Conservation (phyloP, 192 early-diverging fungal genomes). For the Kickxella alabastrina region DNA sequence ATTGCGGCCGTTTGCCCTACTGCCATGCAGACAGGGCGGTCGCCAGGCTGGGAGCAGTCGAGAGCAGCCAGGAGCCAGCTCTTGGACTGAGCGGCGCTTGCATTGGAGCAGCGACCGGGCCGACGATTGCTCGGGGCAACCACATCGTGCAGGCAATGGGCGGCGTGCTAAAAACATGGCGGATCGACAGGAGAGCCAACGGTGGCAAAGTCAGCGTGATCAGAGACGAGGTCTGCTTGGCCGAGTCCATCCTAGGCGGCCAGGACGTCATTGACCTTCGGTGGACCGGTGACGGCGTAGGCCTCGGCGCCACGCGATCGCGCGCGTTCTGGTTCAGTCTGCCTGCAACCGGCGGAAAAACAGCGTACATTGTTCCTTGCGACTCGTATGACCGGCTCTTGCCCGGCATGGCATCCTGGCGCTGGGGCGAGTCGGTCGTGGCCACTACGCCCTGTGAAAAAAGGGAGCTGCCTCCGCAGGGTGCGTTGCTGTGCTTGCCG, state of each 20-base stretch:
- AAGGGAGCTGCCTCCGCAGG: constrained; percentile 6
- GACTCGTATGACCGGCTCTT: background rate
- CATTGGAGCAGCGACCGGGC: too few species aligned
- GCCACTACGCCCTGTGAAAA: background rate
- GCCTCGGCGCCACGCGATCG: constrained; percentile 15
- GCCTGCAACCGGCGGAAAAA: background rate
- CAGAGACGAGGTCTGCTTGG: too few species aligned
- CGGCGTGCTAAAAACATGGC: constrained; percentile 17
- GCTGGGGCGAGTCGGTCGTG: constrained; percentile 36
- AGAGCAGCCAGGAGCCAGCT: too few species aligned
- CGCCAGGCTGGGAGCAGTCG: constrained; percentile 4
- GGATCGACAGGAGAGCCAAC: constrained; percentile 2
- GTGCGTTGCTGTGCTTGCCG: constrained; percentile 27
- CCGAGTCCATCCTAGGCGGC: background rate
- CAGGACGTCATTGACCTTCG: constrained; percentile 11
- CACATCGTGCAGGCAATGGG: constrained; percentile 8
- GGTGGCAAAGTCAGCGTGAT: too few species aligned
- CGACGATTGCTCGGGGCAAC: constrained; percentile 7
- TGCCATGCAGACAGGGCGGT: background rate
- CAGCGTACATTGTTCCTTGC: background rate
- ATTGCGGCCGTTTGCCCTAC: background rate
- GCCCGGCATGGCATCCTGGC: constrained; percentile 25
- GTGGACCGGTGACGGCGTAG: constrained; percentile 13
- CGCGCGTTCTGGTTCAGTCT: constrained; percentile 25
- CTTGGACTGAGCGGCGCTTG: too few species aligned